A percentile compares a stretch with the other conserved stretches of the same genome.
phyloP scores from a whole-genome alignment of 2,329 filamentous ascomycete species.

The Pseudocercospora vitis region DNA sequence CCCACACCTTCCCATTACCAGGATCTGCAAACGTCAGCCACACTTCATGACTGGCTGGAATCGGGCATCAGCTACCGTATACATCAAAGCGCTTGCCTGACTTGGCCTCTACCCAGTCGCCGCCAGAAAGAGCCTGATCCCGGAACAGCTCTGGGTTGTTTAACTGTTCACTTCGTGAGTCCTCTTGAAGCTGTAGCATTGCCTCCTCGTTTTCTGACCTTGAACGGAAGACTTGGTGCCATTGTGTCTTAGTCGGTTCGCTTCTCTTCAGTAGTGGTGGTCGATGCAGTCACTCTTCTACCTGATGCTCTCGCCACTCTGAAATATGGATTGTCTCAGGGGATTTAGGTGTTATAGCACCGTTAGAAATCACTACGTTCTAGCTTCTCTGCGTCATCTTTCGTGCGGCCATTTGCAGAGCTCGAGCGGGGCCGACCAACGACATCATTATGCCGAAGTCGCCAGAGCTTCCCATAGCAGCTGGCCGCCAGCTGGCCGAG shows the following conservation, averaged over 20 bases:
- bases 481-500: no score
- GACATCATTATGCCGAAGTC: conserved; percentile 13
- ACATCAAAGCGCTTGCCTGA: conserved; percentile 60
- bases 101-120: conserved; percentile 57
- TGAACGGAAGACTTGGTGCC: conserved; percentile 45
- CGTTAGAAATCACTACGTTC: neutral
- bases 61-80: conserved; percentile 43
- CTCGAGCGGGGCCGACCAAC: conserved; percentile 19
- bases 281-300: conserved; percentile 15
- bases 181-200: neutral
- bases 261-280: conserved; percentile 12
- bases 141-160: conserved; percentile 57
- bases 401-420: conserved; percentile 13
- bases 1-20: conserved; percentile 52
- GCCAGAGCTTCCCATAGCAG: conserved; percentile 6
- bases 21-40: conserved; percentile 45
- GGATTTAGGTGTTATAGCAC: no score
- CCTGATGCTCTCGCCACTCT: conserved; percentile 25
- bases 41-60: neutral
- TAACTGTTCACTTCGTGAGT: conserved; percentile 41
- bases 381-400: conserved; percentile 17
- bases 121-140: conserved; percentile 55
- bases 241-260: conserved; percentile 25
- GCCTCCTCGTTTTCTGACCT: conserved; percentile 35
- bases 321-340: neutral